Base-by-base conservation (phyloP, 768 basidiomycete genomes). In the Agaricus sinodeliciosus region DNA sequence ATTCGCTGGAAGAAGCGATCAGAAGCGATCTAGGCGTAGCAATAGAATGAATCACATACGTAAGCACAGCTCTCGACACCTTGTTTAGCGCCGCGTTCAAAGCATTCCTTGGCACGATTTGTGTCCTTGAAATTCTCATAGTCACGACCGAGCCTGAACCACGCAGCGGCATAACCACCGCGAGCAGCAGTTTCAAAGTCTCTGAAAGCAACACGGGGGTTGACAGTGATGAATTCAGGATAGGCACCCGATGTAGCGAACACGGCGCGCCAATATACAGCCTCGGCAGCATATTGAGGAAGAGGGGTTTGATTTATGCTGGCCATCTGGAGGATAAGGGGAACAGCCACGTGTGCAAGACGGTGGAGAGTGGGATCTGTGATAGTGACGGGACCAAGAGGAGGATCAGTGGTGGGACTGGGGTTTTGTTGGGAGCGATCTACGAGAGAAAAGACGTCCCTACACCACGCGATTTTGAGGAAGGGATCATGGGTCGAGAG, bases 101-200 rank as follows among this genome's bases (percentile, higher is more conserved):
- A 96, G 64, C 92, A 94, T 25, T 91, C 90, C 56, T 72, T 81
- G 1, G 94, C 94, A 40, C 85, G 80, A 0, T 67, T 58, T 0
- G 77, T 47, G 64, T 98, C 92, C 19, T 83, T 84, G 56, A 89
- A 92, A 42, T 81, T 83, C 69, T 97, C 94, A 62, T 97, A 96
- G 56, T 95, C 94, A 15, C 92, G 72, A 0, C 91, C 95, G 0
- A 97, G 77, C 22, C 85, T 78, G 70, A 94, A 96, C 94, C 95
- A 97, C 0, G 90, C 90, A n/a, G 78, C 70, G 3, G 75, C 70
- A 57, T 82, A 87, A 0, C 94, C 94, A 0, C 76, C 80, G 22
- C 88, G 74, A 0, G 93, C 94, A 2, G 90, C 83, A 1, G 74
- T 70, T 64, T 97, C 94, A 61, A 89, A 96, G 62, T 94, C 92